Base-by-base conservation (phyloP, 768 basidiomycete species). In the Rhizopogon vesiculosus region DNA sequence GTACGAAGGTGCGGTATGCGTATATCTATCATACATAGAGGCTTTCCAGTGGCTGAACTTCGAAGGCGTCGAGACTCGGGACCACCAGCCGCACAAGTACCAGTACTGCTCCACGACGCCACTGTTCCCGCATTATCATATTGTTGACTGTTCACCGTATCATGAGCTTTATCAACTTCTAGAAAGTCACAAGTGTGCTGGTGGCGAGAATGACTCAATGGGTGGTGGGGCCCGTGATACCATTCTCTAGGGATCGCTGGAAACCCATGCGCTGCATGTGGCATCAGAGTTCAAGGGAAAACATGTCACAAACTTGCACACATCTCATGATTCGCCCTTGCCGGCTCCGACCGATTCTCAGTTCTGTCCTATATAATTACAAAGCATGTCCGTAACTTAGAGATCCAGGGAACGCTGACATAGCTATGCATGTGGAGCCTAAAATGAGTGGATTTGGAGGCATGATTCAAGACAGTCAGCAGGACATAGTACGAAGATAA, bases 61-160 rank as follows among this genome's bases (percentile, higher is more conserved):
- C 18, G 19, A 12, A 33, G 15, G 19, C 33, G 42, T 40, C 39
- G 35, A 7, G 25, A 16, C 35, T n/a, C 39, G 35, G 7, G 25
- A 16, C 35, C 10, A 22, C 44, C 8, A 54, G 45, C 31, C 45
- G 31, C 31, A 49, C n/a, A 15, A 12, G 25, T 25, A 25, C 25
- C 5, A 48, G 46, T 50, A 53, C n/a, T 38, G 41, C 50, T 55
- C 58, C 60, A 62, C 55, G 25, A 56, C 60, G 60, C 66, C 69
- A 68, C 64, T 62, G 57, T 58, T 41, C 45, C 63, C 59, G 39
- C 51, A 40, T 45, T 55, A 57, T 48, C 54, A 52, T 45, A 48
- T 25, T 35, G 29, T 22, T 22, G 25, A 3, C 4, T 4, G 9
- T 38, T n/a, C 25, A 35, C 25, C 35, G 42, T 12, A 10, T 38